A percentile compares a stretch with the other conserved stretches of the same genome.
These are phyloP conservation scores for Populus euphratica DNA, from an alignment of 345 rosid genomes.

Conservation along the genomic window DNA sequence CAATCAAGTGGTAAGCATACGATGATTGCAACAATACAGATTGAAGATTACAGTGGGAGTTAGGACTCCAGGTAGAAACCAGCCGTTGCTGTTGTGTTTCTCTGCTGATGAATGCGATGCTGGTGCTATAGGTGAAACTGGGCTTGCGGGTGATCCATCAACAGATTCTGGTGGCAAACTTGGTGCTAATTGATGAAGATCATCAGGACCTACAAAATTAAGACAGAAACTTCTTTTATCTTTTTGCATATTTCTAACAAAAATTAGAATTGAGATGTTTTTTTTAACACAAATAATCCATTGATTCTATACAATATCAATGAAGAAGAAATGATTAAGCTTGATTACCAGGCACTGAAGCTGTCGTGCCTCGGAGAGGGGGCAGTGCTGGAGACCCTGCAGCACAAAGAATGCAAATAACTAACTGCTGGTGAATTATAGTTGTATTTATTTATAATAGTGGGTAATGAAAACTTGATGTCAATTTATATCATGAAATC, in stretches of 20 bases:
- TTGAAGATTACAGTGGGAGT: neutral
- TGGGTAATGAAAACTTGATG: neutral
- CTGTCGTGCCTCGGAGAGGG: slow-evolving; percentile 36
- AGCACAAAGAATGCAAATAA: neutral
- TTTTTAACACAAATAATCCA: neutral
- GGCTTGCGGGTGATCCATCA: slow-evolving; percentile 19
- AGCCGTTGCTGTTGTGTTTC: neutral
- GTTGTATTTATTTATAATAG: neutral
- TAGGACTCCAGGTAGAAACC: slow-evolving; percentile 11
- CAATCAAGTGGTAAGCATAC: neutral
- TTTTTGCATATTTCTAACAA: neutral
- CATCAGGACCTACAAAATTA: slow-evolving; percentile 28
- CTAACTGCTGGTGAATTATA: neutral
- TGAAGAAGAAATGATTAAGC: neutral
- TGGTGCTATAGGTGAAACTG: slow-evolving; percentile 23
- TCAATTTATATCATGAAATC: neutral
- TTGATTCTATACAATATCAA: neutral
- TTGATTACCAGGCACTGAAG: slow-evolving; percentile 31
- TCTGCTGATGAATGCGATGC: neutral
- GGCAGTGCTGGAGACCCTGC: slow-evolving; percentile 43
- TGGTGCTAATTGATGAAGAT: slow-evolving; percentile 5
- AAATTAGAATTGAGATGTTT: neutral
- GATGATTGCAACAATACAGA: neutral
- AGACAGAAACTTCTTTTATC: neutral
- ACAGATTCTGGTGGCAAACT: slow-evolving; percentile 19